These are phyloP conservation scores for Climacium dendroides DNA, from an alignment of 225 moss, liverwort and hornwort species.

Conservation along the genomic window DNA sequence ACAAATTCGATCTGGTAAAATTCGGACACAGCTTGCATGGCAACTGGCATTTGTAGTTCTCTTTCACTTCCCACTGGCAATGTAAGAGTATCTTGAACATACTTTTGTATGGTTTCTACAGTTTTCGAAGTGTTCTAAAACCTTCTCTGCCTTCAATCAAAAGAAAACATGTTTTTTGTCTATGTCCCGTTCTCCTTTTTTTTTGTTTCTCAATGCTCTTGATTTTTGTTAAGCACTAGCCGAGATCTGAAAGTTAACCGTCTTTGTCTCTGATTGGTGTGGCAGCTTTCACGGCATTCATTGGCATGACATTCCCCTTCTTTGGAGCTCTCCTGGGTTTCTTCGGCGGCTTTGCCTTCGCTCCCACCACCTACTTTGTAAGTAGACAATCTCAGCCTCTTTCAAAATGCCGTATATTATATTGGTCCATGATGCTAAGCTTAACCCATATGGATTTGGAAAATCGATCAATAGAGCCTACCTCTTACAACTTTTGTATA, in stretches of 20 bases:
- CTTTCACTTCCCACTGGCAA: no score
- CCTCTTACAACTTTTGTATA: no score
- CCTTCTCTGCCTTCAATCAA: not conserved
- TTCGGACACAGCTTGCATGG: not conserved
- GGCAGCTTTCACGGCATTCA: conserved; percentile 30
- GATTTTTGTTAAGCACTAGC: not conserved
- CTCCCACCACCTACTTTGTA: conserved; percentile 50
- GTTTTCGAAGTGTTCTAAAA: not conserved
- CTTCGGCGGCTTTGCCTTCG: conserved; percentile 54
- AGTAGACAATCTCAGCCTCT: not conserved
- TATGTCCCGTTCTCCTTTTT: no score
- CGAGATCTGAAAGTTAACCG: not conserved
- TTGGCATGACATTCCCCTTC: conserved; percentile 41
- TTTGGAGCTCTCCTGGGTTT: conserved; percentile 40
- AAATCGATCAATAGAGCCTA: not conserved
- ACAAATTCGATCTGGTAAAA: not conserved
- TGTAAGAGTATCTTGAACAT: no score
- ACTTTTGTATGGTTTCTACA: not conserved
- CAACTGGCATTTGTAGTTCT: not conserved
- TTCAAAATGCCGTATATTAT: not conserved
- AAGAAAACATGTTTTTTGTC: not conserved
- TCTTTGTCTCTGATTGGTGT: not conserved
- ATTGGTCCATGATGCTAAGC: not conserved
- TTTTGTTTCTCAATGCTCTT: not conserved
- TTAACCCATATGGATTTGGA: not conserved